Evolutionary conservation across 768 basidiomycete species (phyloP).

Genomic region (Kwoniella dendrophila): DNA sequence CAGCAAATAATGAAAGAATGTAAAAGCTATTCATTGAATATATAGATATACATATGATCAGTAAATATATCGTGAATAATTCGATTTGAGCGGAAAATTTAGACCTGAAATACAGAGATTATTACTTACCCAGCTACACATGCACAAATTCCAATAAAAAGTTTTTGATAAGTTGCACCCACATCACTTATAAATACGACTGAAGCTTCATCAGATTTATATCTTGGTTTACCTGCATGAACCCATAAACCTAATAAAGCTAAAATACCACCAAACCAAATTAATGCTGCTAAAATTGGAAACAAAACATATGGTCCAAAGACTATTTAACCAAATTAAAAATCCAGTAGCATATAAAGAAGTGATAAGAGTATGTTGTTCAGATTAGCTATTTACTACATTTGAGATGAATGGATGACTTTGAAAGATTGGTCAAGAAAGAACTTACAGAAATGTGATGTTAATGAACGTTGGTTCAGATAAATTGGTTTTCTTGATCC

Average conservation of each 20-base stretch:
- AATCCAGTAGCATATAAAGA: background rate
- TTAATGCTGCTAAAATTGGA: constrained; percentile 42
- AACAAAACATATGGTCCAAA: constrained; percentile 53
- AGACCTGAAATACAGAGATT: background rate
- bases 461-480: constrained; percentile 45
- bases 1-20: constrained; percentile 53
- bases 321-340: constrained; percentile 25
- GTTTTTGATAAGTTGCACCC: constrained; percentile 43
- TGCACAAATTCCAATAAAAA: constrained; percentile 48
- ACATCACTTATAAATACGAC: constrained; percentile 57
- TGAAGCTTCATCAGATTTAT: constrained; percentile 46
- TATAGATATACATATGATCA: background rate
- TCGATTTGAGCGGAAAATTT: too few species aligned
- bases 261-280: constrained; percentile 53
- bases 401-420: too few species aligned
- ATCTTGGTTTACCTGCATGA: constrained; percentile 47
- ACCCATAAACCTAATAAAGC: constrained; percentile 53
- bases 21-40: constrained; percentile 48
- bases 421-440: background rate
- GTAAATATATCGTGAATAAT: background rate
- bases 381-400: too few species aligned
- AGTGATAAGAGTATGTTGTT: background rate
- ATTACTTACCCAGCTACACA: constrained; percentile 29
- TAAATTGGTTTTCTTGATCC: constrained; percentile 33
- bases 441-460: constrained; percentile 46